Evolutionary conservation across 2,329 filamentous ascomycete genomes (phyloP).

Genomic region (Ophiocordyceps unilateralis): DNA sequence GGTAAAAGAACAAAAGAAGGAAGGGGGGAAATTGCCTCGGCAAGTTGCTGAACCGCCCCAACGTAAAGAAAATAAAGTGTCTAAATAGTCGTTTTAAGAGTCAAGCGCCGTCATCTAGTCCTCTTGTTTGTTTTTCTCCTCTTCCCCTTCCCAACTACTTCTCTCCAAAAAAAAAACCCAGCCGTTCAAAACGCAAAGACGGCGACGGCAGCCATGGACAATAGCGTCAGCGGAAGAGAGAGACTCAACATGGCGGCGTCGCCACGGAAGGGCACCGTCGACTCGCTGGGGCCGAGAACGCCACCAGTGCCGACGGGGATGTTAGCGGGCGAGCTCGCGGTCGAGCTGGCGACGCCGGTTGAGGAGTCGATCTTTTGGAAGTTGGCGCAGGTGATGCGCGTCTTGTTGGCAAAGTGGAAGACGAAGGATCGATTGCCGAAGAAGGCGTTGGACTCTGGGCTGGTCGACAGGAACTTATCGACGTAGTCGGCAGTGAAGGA

Average conservation of each 20-base stretch:
- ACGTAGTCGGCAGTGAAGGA: constrained; percentile 31
- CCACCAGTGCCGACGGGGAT: neutral
- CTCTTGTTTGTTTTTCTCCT: constrained; percentile 8
- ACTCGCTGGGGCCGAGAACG: neutral
- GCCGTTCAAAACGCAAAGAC: neutral
- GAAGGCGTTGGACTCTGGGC: constrained; percentile 33
- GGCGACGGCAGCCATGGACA: neutral
- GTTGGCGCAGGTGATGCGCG: constrained; percentile 47
- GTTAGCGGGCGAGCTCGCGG: neutral
- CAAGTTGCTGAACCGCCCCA: no score
- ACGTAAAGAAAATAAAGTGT: no score
- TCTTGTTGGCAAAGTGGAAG: constrained; percentile 46
- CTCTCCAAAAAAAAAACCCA: neutral
- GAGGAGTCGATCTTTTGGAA: constrained; percentile 17
- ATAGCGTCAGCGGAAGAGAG: neutral
- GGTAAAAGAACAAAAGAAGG: neutral
- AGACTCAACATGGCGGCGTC: neutral
- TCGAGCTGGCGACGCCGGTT: neutral
- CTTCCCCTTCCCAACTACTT: neutral
- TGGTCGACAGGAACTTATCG: constrained; percentile 41
- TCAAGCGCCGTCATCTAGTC: neutral
- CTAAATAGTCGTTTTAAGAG: no score
- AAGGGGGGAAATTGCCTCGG: no score
- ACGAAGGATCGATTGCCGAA: constrained; percentile 49
- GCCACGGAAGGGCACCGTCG: neutral